phyloP scores from a whole-genome alignment of 805 yeast species.

The Metschnikowia dekortorum region DNA sequence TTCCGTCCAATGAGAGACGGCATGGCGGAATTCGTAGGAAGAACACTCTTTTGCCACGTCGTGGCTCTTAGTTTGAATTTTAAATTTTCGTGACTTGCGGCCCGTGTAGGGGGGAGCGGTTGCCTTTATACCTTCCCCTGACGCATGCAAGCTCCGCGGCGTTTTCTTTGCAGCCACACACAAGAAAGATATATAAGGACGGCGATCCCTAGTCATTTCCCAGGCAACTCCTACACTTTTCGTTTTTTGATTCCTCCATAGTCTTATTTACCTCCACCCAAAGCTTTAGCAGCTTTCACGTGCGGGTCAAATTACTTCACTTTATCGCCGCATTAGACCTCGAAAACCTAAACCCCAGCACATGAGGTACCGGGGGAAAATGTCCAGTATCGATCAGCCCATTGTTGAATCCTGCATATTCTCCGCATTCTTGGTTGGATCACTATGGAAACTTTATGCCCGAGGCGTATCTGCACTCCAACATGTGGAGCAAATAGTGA shows the following conservation, averaged over 20 bases:
- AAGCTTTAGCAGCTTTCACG: too few relatives aligned
- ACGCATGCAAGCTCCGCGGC: background rate
- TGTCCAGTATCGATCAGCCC: background rate
- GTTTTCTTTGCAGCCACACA: slow-evolving; percentile 2
- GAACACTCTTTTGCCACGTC: too few relatives aligned
- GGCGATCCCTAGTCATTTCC: background rate
- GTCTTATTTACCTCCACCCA: too few relatives aligned
- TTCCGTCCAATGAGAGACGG: too few relatives aligned
- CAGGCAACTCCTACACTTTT: background rate
- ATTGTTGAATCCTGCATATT: background rate
- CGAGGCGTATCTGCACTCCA: background rate
- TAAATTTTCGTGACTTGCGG: background rate
- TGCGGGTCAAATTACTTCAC: background rate
- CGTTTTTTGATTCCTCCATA: background rate
- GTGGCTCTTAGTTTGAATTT: too few relatives aligned
- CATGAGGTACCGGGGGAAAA: background rate
- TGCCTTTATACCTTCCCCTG: background rate
- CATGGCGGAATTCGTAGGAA: too few relatives aligned
- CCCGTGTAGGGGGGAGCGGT: background rate
- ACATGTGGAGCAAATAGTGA: background rate
- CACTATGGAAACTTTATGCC: background rate
- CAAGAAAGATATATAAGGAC: background rate
- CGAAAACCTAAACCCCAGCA: background rate
- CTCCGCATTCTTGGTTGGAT: background rate
- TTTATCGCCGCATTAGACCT: background rate